phyloP scores from a whole-genome alignment of 805 yeast species.

The Blastobotrys peoriensis region DNA sequence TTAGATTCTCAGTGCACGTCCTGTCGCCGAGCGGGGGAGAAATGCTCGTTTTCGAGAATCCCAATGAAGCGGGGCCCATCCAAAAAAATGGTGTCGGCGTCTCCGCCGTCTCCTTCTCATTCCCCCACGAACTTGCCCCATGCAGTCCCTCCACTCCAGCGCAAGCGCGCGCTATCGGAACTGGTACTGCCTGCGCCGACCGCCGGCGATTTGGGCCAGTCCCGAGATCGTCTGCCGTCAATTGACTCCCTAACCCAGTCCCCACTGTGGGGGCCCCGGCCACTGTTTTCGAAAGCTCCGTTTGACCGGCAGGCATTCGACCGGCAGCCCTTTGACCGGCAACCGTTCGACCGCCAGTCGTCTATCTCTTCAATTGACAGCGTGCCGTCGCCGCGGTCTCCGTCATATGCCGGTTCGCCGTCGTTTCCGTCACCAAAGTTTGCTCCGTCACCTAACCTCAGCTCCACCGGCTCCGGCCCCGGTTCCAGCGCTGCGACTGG shows the following conservation, averaged over 20 bases:
- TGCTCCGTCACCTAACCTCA: neutral
- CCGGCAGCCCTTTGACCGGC: neutral
- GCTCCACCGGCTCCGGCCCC: neutral
- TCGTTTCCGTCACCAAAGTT: neutral
- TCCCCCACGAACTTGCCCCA: conserved; percentile 3
- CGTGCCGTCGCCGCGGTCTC: conserved; percentile 1
- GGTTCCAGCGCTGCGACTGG: neutral
- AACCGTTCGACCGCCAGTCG: neutral
- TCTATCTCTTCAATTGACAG: conserved; percentile 3
- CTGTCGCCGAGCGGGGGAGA: conserved; percentile 46
- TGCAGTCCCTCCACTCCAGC: conserved; percentile 1
- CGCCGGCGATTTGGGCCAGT: neutral
- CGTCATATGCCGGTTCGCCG: neutral
- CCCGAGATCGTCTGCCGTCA: conserved; percentile 19
- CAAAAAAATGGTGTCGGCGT: conserved; percentile 36
- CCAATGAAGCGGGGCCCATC: conserved; percentile 62
- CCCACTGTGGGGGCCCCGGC: conserved; percentile 1
- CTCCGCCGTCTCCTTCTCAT: neutral
- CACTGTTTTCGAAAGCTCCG: neutral
- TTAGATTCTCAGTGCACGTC: conserved; percentile 39
- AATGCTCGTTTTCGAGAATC: conserved; percentile 49
- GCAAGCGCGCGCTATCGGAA: conserved; percentile 19
- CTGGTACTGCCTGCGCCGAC: conserved; percentile 2
- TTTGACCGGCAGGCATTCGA: neutral
- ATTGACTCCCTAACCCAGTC: conserved; percentile 20